phyloP scores from a whole-genome alignment of 2,329 filamentous ascomycete genomes.

The Tolypocladium inflatum region DNA sequence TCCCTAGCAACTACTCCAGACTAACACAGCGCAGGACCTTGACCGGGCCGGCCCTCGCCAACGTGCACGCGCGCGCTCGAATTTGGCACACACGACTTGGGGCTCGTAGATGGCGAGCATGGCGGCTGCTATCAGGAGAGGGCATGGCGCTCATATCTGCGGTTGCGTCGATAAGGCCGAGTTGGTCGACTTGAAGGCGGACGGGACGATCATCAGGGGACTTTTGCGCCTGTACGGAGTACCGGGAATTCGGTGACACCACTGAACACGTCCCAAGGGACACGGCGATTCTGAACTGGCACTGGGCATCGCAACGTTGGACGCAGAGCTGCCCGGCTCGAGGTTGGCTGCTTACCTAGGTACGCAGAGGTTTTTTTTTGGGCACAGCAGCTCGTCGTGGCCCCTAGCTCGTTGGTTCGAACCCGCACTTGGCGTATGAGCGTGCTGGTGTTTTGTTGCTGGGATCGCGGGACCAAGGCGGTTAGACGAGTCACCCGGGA shows the following conservation, averaged over 20 bases:
- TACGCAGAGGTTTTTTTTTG: conserved; percentile 21
- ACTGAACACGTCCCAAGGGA: background rate
- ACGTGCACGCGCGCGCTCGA: background rate
- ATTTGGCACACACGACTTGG: background rate
- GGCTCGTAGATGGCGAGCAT: background rate
- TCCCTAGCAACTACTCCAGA: background rate
- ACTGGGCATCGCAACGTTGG: conserved; percentile 3
- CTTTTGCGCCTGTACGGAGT: conserved; percentile 2
- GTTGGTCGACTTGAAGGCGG: background rate
- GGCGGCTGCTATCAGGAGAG: background rate
- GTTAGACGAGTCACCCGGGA: too few relatives aligned
- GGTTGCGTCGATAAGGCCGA: background rate
- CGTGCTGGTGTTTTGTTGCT: conserved; percentile 9
- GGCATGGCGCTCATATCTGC: background rate
- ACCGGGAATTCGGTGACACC: background rate
- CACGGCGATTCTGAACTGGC: background rate
- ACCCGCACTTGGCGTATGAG: conserved; percentile 14
- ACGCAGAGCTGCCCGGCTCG: conserved; percentile 5
- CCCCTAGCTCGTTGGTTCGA: conserved; percentile 8
- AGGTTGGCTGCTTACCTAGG: conserved; percentile 7
- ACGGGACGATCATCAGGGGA: background rate
- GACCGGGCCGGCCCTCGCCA: background rate
- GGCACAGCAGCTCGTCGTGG: conserved; percentile 14
- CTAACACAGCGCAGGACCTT: conserved; percentile 7
- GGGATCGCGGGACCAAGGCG: too few relatives aligned